Percentiles rank a stretch among this genome's conserved stretches.
Conservation (phyloP, 2,329 filamentous ascomycete species). For the Penicillium sp. region DNA sequence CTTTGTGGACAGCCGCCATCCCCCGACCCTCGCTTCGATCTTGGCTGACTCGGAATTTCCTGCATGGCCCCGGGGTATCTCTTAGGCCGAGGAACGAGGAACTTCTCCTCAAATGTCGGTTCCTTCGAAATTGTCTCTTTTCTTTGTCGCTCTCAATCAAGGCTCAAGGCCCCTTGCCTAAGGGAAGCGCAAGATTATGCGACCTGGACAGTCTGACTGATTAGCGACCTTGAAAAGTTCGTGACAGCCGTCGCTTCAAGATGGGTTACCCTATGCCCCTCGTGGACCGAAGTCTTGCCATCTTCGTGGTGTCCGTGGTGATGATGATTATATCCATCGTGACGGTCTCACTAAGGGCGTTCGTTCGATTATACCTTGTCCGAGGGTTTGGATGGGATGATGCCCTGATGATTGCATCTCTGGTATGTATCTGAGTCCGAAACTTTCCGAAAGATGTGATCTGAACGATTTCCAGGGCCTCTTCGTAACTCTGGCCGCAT, state of each 20-base stretch:
- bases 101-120: background rate
- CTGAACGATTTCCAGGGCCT: background rate
- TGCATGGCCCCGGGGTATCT: background rate
- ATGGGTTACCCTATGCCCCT: conserved; percentile 5
- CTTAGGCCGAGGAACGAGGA: background rate
- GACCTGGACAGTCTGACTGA: background rate
- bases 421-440: background rate
- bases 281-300: conserved; percentile 2
- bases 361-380: conserved; percentile 2
- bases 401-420: background rate
- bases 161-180: background rate
- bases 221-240: background rate
- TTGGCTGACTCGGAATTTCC: background rate
- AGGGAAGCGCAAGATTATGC: background rate
- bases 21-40: background rate
- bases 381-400: conserved; percentile 4
- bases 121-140: background rate
- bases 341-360: background rate
- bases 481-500: background rate
- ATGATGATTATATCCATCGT: background rate
- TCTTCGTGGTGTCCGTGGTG: background rate
- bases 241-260: background rate
- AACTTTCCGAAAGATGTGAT: background rate
- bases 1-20: background rate
- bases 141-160: background rate